Conservation (phyloP, 768 basidiomycete species). For the Daedalea quercina region DNA sequence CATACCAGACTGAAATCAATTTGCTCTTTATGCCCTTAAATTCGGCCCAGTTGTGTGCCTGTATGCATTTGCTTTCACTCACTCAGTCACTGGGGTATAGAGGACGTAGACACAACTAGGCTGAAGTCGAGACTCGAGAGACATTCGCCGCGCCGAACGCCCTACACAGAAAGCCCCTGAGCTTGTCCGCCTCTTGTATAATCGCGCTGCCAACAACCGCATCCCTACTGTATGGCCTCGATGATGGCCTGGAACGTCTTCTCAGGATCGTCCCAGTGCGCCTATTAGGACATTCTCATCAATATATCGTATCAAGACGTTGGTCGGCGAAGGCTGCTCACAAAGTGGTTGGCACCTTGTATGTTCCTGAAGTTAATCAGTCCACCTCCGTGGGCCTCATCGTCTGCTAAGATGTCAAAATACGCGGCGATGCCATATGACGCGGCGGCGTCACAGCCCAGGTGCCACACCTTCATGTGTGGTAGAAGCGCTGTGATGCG, state of each 20-base stretch:
- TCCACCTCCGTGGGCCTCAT: conserved; percentile 4
- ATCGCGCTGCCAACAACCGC: too few relatives aligned
- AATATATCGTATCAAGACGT: not conserved
- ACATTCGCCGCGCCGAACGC: too few relatives aligned
- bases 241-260: not conserved
- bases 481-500: not conserved
- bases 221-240: not conserved
- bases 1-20: too few relatives aligned
- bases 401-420: conserved; percentile 17
- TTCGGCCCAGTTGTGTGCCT: too few relatives aligned
- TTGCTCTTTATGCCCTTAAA: too few relatives aligned
- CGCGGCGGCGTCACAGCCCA: not conserved
- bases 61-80: too few relatives aligned
- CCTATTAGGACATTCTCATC: not conserved
- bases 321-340: conserved; percentile 11
- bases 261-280: conserved; percentile 3
- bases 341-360: conserved; percentile 19
- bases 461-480: not conserved
- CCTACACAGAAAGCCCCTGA: too few relatives aligned
- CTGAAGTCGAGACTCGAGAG: too few relatives aligned
- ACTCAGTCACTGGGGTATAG: too few relatives aligned
- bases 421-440: conserved; percentile 1
- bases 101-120: too few relatives aligned
- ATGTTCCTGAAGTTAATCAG: conserved; percentile 12
- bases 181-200: too few relatives aligned